Evolutionary conservation across 2,329 filamentous ascomycete genomes (phyloP).

Genomic region (Trichophaea hybrida): DNA sequence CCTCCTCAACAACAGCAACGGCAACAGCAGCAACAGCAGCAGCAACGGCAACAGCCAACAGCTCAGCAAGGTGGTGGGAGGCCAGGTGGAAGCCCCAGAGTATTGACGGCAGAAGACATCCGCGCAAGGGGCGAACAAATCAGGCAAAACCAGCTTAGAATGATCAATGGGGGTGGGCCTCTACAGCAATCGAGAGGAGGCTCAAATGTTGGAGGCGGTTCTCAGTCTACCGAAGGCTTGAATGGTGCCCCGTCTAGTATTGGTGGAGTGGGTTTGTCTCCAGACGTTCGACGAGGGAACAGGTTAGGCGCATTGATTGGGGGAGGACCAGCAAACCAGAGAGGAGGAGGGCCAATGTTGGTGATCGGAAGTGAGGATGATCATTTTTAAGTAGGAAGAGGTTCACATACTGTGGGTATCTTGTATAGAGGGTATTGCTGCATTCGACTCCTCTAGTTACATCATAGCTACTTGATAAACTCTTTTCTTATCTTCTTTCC

Average conservation of each 20-base stretch:
- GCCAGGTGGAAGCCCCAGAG: constrained; percentile 1
- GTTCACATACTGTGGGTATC: too few species aligned
- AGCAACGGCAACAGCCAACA: neutral
- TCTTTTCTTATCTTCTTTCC: neutral
- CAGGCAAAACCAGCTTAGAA: constrained; percentile 4
- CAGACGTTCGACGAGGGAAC: constrained; percentile 1
- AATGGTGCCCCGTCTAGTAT: neutral
- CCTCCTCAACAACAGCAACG: neutral
- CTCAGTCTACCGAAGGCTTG: neutral
- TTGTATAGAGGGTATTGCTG: neutral
- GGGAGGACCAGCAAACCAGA: constrained; percentile 4
- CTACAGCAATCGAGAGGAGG: constrained; percentile 3
- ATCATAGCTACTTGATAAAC: neutral
- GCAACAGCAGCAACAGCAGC: constrained; percentile 2
- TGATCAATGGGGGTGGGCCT: constrained; percentile 7
- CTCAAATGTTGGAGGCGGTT: constrained; percentile 8
- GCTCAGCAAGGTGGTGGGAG: constrained; percentile 7
- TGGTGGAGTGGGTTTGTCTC: neutral
- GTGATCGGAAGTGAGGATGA: constrained; percentile 14
- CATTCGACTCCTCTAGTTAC: neutral
- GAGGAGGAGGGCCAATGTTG: constrained; percentile 18
- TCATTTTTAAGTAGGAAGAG: neutral
- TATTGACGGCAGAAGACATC: constrained; percentile 14
- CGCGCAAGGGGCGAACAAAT: constrained; percentile 10
- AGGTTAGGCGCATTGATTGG: constrained; percentile 17